Conservation (phyloP, 805 yeast genomes). For the Candida boidinii region DNA sequence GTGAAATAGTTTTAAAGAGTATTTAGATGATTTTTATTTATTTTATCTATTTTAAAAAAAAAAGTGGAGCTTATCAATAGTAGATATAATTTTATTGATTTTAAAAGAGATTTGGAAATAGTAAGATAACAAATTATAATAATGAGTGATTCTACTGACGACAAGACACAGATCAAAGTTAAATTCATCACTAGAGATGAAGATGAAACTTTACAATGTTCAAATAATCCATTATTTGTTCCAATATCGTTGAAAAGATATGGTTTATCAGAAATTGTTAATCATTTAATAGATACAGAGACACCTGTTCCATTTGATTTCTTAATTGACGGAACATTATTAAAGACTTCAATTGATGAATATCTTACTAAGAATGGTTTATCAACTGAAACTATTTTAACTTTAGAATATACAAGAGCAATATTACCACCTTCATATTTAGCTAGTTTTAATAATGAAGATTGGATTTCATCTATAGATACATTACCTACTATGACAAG, state of each 20-base stretch:
- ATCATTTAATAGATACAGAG: constrained; percentile 64
- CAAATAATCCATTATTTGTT: constrained; percentile 77
- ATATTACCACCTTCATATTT: constrained; percentile 90
- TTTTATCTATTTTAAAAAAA: too few species aligned
- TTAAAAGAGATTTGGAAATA: too few species aligned
- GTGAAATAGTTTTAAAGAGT: too few species aligned
- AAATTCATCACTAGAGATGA: constrained; percentile 81
- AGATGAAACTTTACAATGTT: constrained; percentile 61
- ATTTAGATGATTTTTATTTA: too few species aligned
- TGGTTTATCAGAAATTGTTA: constrained; percentile 92
- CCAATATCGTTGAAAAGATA: constrained; percentile 81
- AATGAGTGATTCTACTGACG: too few species aligned
- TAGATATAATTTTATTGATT: too few species aligned
- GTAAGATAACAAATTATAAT: too few species aligned
- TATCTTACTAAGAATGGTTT: constrained; percentile 71
- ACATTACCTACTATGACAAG: constrained; percentile 27
- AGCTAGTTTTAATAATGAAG: constrained; percentile 85
- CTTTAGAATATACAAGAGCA: constrained; percentile 85
- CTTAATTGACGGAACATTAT: constrained; percentile 72
- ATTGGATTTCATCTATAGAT: constrained; percentile 84
- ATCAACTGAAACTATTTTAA: constrained; percentile 71
- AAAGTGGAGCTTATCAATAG: too few species aligned
- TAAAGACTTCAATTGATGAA: constrained; percentile 72
- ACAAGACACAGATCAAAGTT: constrained; percentile 60
- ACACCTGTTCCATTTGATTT: constrained; percentile 87